Percentiles rank a stretch among this genome's conserved stretches.
Evolutionary conservation across 2,329 filamentous ascomycete genomes (phyloP).

Genomic region (Cercospora brassicicola): DNA sequence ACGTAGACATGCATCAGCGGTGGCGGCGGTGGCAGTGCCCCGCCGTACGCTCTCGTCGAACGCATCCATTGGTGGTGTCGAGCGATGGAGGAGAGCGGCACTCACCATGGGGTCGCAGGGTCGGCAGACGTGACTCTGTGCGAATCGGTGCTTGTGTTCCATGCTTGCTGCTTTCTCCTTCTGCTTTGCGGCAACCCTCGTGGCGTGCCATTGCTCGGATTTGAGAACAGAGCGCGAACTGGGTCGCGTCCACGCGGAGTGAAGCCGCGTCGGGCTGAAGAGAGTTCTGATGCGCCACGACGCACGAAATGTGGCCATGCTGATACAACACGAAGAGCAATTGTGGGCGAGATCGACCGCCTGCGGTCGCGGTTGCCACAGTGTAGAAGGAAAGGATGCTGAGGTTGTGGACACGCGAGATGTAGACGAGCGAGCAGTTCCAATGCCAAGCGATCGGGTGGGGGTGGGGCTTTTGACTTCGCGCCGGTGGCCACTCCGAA

Average conservation of each 20-base stretch:
- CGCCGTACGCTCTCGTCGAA: neutral
- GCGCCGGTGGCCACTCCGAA: neutral
- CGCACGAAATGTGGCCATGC: neutral
- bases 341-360: too few species aligned
- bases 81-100: neutral
- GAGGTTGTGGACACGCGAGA: neutral
- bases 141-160: neutral
- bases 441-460: neutral
- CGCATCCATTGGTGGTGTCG: neutral
- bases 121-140: neutral
- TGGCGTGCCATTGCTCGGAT: neutral
- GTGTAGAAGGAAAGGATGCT: neutral
- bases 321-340: neutral
- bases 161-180: neutral
- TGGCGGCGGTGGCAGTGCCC: neutral
- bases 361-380: too few species aligned
- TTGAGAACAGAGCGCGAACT: neutral
- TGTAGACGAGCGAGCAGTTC: neutral
- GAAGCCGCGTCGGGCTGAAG: neutral
- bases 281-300: neutral
- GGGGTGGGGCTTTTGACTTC: neutral
- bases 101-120: neutral
- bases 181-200: neutral
- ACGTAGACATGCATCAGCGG: neutral
- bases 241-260: neutral